Percentiles rank a stretch among this genome's conserved stretches.
phyloP scores from a whole-genome alignment of 371 early-diverging fungal species.

The Zychaea mexicana region DNA sequence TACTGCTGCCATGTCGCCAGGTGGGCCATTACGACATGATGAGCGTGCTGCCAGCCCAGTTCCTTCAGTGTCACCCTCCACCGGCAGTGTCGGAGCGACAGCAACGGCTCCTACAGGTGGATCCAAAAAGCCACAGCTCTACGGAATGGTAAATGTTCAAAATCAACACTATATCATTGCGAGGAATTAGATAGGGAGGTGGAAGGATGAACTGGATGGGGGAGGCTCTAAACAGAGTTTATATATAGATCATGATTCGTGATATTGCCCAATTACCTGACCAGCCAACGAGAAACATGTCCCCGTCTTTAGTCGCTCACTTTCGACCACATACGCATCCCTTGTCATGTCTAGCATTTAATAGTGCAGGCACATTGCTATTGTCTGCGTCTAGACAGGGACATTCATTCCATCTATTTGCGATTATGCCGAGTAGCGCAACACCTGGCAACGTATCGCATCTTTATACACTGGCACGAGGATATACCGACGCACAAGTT shows the following conservation, averaged over 20 bases:
- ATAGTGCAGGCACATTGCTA: slow-evolving; percentile 67
- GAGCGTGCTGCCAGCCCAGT: not conserved
- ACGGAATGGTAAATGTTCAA: slow-evolving; percentile 48
- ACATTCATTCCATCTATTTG: slow-evolving; percentile 76
- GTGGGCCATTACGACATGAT: not conserved
- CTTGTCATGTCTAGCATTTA: slow-evolving; percentile 65
- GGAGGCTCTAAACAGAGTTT: too few species aligned
- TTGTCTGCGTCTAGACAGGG: slow-evolving; percentile 78
- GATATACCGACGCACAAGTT: slow-evolving; percentile 77
- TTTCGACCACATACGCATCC: slow-evolving; percentile 80
- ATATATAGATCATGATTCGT: slow-evolving; percentile 56
- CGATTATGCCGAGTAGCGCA: slow-evolving; percentile 29
- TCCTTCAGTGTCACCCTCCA: not conserved
- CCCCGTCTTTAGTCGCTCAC: slow-evolving; percentile 61
- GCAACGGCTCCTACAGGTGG: not conserved
- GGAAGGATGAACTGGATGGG: not conserved
- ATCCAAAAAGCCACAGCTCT: slow-evolving; percentile 24
- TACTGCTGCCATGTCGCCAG: not conserved
- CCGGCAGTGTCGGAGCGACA: not conserved
- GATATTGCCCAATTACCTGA: slow-evolving; percentile 41
- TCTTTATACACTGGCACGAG: slow-evolving; percentile 74
- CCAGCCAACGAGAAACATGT: slow-evolving; percentile 29
- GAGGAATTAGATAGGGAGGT: not conserved
- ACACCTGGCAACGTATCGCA: slow-evolving; percentile 51
- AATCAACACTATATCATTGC: too few species aligned